Evolutionary conservation across 371 early-diverging fungal genomes (phyloP).

Genomic region (Mucor irregularis): DNA sequence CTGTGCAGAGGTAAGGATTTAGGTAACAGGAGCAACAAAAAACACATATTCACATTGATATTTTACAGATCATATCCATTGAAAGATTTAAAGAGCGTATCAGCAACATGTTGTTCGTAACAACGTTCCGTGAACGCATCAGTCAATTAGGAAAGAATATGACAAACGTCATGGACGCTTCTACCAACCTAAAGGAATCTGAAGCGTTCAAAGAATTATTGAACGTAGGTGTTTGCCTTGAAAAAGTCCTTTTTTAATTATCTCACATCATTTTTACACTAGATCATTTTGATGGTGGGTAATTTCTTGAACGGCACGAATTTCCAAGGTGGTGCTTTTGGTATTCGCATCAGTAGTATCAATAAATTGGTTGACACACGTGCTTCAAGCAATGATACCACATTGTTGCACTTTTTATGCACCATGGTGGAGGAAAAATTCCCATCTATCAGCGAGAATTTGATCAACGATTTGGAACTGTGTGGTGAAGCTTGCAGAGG

Average conservation of each 20-base stretch:
- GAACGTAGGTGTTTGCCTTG: conserved; percentile 48
- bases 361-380: conserved; percentile 89
- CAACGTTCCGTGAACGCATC: conserved; percentile 73
- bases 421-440: conserved; percentile 68
- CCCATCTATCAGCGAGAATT: conserved; percentile 54
- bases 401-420: conserved; percentile 80
- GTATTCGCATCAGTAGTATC: conserved; percentile 86
- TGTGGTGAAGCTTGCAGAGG: conserved; percentile 82
- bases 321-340: conserved; percentile 90
- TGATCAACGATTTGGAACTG: conserved; percentile 68
- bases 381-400: conserved; percentile 66
- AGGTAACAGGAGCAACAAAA: neutral
- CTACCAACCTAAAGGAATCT: conserved; percentile 54
- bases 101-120: conserved; percentile 71
- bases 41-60: neutral
- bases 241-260: too few species aligned
- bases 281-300: conserved; percentile 84
- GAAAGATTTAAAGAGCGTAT: conserved; percentile 81
- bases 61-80: conserved; percentile 70
- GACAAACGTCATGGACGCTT: conserved; percentile 56
- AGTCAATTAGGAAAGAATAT: conserved; percentile 66
- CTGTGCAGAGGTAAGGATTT: conserved; percentile 74
- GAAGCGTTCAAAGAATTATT: conserved; percentile 52
- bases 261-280: neutral
- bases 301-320: conserved; percentile 91